Evolutionary conservation across 192 early-diverging fungal species (phyloP).

Genomic region (Neocallimastix lanati): DNA sequence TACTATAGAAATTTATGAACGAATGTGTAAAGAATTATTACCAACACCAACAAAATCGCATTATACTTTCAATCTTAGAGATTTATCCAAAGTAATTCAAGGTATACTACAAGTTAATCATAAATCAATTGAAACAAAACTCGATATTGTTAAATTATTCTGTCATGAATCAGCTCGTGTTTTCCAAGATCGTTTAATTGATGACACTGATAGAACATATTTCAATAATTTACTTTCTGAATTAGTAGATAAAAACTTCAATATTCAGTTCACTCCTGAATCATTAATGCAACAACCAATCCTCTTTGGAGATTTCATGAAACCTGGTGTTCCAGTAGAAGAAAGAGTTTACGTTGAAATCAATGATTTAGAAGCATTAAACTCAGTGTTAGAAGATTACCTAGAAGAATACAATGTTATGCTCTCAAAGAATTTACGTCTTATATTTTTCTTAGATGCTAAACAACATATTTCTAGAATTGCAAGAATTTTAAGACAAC

Average conservation of each 20-base stretch:
- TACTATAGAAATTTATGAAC: constrained; percentile 34
- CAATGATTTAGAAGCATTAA: constrained; percentile 31
- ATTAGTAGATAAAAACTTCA: constrained; percentile 34
- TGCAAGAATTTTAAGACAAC: constrained; percentile 31
- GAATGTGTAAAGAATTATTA: constrained; percentile 34
- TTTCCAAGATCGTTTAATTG: constrained; percentile 40
- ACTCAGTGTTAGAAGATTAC: constrained; percentile 32
- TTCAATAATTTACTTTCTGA: constrained; percentile 35
- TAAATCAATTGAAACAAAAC: constrained; percentile 12
- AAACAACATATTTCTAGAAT: constrained; percentile 36
- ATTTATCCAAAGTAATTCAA: constrained; percentile 37
- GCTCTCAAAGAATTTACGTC: constrained; percentile 27
- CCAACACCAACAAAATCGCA: constrained; percentile 42
- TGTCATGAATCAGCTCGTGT: constrained; percentile 34
- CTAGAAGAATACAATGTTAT: constrained; percentile 48
- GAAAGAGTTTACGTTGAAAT: constrained; percentile 34
- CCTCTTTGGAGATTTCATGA: constrained; percentile 36
- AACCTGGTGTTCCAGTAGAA: constrained; percentile 32
- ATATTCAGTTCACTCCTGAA: constrained; percentile 21
- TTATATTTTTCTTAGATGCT: constrained; percentile 43
- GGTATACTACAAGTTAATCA: constrained; percentile 27
- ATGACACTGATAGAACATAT: constrained; percentile 26
- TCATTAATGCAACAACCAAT: constrained; percentile 26
- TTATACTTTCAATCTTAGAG: constrained; percentile 40
- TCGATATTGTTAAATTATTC: constrained; percentile 29